Evolutionary conservation across 331 rosid genomes (phyloP).

Genomic region (Rosa hybrid): DNA sequence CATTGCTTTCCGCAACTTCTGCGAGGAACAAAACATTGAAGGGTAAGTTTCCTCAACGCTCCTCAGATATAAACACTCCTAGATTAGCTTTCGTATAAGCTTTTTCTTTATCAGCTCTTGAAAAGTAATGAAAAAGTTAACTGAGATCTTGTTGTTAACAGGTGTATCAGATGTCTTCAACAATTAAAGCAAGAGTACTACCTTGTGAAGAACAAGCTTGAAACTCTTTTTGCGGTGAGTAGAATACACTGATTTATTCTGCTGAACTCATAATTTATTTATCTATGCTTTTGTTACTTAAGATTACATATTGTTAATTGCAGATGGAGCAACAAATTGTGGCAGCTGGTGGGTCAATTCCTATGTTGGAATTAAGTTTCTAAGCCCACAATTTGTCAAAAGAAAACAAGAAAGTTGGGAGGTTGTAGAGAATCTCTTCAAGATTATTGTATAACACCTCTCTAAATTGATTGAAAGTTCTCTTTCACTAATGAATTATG

Average conservation of each 20-base stretch:
- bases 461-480: constrained; percentile 22
- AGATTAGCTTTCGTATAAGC: neutral
- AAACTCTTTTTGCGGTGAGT: constrained; percentile 72
- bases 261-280: neutral
- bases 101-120: constrained; percentile 6
- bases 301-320: constrained; percentile 29
- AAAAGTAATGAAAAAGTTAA: constrained; percentile 8
- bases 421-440: constrained; percentile 41
- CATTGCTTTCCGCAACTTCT: constrained; percentile 72
- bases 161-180: constrained; percentile 82
- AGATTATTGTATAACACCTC: constrained; percentile 26
- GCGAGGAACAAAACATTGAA: constrained; percentile 76
- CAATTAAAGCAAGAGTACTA: constrained; percentile 84
- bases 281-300: neutral
- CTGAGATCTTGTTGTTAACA: constrained; percentile 35
- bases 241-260: constrained; percentile 1
- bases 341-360: constrained; percentile 95
- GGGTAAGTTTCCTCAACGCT: constrained; percentile 60
- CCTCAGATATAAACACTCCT: neutral
- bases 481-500: constrained; percentile 25
- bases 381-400: constrained; percentile 29
- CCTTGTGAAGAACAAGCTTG: constrained; percentile 84
- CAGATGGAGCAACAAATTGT: constrained; percentile 93
- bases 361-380: constrained; percentile 54
- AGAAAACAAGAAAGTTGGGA: constrained; percentile 24